Percentiles rank a stretch among this genome's conserved stretches.
phyloP scores from a whole-genome alignment of 345 rosid species.

The Firmiana major region DNA sequence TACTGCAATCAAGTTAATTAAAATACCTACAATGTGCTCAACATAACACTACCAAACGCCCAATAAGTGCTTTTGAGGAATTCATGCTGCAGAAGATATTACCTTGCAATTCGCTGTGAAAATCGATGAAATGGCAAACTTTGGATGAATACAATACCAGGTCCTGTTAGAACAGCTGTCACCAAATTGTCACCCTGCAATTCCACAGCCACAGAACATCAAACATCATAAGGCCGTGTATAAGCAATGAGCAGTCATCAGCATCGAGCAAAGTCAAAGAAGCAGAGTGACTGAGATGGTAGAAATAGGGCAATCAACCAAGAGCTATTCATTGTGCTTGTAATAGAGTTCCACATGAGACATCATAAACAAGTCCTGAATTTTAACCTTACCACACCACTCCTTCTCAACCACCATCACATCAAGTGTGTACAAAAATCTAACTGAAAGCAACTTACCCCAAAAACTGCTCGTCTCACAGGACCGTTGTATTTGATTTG shows the following conservation, averaged over 20 bases:
- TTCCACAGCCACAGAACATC: neutral
- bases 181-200: constrained; percentile 86
- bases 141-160: constrained; percentile 97
- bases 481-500: constrained; percentile 89
- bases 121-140: constrained; percentile 87
- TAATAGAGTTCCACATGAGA: neutral
- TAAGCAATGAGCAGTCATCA: neutral
- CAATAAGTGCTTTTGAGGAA: neutral
- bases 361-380: neutral
- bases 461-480: constrained; percentile 79
- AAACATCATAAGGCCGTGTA: neutral
- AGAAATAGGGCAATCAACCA: neutral
- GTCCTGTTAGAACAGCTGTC: constrained; percentile 83
- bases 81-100: constrained; percentile 5
- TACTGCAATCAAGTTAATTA: too few species aligned
- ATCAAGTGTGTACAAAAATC: neutral
- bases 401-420: neutral
- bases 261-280: neutral
- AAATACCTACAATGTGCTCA: too few species aligned
- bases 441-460: constrained; percentile 45
- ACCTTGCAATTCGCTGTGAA: constrained; percentile 96
- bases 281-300: neutral
- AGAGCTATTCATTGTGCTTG: neutral
- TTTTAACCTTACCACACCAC: neutral
- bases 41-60: too few species aligned